Percentiles rank a stretch among this genome's conserved stretches.
phyloP scores from a whole-genome alignment of 2,329 filamentous ascomycete species.

The Setomelanomma holmii region DNA sequence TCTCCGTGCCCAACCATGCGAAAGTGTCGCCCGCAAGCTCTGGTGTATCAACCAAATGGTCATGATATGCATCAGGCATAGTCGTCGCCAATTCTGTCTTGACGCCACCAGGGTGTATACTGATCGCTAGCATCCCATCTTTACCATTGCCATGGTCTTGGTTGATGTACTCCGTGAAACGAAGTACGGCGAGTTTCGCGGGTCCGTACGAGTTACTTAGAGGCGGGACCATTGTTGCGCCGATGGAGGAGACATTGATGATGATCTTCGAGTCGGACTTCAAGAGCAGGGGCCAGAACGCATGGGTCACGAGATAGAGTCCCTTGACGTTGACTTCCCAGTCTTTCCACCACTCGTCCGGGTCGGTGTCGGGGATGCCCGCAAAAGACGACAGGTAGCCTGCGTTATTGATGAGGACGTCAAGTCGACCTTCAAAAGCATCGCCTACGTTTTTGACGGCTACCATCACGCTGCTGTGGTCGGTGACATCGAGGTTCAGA shows the following conservation, averaged over 20 bases:
- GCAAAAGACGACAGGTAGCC: slow-evolving; percentile 44
- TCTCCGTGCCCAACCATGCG: slow-evolving; percentile 35
- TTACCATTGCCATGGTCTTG: slow-evolving; percentile 44
- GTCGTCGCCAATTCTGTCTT: slow-evolving; percentile 12
- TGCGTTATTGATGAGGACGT: slow-evolving; percentile 59
- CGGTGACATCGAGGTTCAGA: slow-evolving; percentile 55
- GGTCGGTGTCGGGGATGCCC: slow-evolving; percentile 45
- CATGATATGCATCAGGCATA: slow-evolving; percentile 16
- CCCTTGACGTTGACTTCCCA: slow-evolving; percentile 60
- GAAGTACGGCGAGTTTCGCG: slow-evolving; percentile 58
- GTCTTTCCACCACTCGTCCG: slow-evolving; percentile 51
- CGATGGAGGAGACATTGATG: slow-evolving; percentile 57
- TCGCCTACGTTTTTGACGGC: slow-evolving; percentile 44
- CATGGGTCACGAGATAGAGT: slow-evolving; percentile 53
- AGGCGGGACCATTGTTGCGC: slow-evolving; percentile 30
- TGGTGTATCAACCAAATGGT: slow-evolving; percentile 24
- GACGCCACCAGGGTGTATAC: slow-evolving; percentile 36
- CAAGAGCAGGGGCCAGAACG: slow-evolving; percentile 55
- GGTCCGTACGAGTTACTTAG: slow-evolving; percentile 51
- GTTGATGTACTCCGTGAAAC: slow-evolving; percentile 59
- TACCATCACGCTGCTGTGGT: slow-evolving; percentile 45
- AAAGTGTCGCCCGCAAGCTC: slow-evolving; percentile 34
- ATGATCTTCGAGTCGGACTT: slow-evolving; percentile 41
- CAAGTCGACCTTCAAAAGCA: slow-evolving; percentile 35
- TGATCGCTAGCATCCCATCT: slow-evolving; percentile 25